phyloP scores from a whole-genome alignment of 1,284 basidiomycete genomes.

The Heliocybe sulcata region DNA sequence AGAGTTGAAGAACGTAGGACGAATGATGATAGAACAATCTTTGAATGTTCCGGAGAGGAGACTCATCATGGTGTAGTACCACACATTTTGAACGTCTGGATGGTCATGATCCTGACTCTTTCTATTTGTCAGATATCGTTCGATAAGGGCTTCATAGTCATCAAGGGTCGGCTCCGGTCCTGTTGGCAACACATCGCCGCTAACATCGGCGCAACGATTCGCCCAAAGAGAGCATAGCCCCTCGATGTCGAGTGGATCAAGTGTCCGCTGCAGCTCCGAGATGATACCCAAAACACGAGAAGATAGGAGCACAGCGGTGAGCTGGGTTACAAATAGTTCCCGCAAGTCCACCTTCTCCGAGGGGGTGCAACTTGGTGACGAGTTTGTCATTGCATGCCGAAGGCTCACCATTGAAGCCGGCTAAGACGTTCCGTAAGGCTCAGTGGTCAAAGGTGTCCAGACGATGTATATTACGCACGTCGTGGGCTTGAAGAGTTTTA shows the following conservation, averaged over 20 bases:
- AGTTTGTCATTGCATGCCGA: neutral
- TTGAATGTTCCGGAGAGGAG: constrained; percentile 92
- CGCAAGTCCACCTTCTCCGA: constrained; percentile 18
- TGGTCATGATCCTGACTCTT: constrained; percentile 26
- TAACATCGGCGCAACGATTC: constrained; percentile 11
- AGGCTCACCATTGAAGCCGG: neutral
- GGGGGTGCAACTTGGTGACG: neutral
- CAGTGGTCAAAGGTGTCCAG: neutral
- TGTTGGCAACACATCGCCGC: constrained; percentile 4
- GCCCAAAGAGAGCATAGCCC: constrained; percentile 53
- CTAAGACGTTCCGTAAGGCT: constrained; percentile 3
- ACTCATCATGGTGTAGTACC: constrained; percentile 65
- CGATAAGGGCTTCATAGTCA: constrained; percentile 56
- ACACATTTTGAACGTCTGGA: constrained; percentile 36
- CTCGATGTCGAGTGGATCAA: constrained; percentile 82
- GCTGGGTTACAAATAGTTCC: constrained; percentile 33
- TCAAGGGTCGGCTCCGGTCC: constrained; percentile 37
- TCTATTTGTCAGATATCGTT: constrained; percentile 37
- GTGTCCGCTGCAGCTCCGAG: constrained; percentile 61
- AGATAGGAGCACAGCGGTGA: constrained; percentile 45
- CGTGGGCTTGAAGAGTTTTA: constrained; percentile 44
- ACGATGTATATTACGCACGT: constrained; percentile 36
- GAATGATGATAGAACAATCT: constrained; percentile 87
- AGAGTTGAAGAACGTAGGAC: constrained; percentile 20
- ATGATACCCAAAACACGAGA: constrained; percentile 55